Conservation (phyloP, 805 yeast species). For the Hanseniaspora vineae region DNA sequence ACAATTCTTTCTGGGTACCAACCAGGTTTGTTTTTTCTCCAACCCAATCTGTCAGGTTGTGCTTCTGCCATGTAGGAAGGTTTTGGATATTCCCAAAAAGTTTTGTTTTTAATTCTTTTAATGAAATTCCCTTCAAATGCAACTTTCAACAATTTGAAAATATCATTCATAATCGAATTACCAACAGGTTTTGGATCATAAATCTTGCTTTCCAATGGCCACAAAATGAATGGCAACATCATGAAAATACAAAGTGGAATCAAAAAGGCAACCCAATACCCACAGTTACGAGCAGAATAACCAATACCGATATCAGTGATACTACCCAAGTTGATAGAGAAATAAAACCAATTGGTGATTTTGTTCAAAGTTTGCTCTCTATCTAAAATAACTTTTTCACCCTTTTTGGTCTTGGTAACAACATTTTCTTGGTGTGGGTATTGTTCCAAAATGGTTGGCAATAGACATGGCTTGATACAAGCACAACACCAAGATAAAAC, state of each 20-base stretch:
- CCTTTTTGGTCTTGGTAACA: constrained; percentile 40
- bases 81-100: constrained; percentile 33
- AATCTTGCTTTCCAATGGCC: constrained; percentile 19
- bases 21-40: constrained; percentile 16
- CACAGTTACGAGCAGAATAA: constrained; percentile 50
- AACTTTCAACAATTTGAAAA: constrained; percentile 30
- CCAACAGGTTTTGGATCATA: constrained; percentile 19
- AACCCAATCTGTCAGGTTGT: constrained; percentile 6
- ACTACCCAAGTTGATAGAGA: constrained; percentile 66
- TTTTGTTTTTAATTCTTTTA: constrained; percentile 26
- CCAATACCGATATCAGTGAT: constrained; percentile 68
- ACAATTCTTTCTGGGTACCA: constrained; percentile 31
- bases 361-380: constrained; percentile 61
- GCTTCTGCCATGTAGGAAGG: constrained; percentile 4
- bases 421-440: constrained; percentile 53
- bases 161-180: constrained; percentile 31
- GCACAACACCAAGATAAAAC: constrained; percentile 69
- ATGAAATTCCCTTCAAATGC: constrained; percentile 31
- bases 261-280: constrained; percentile 64
- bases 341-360: constrained; percentile 63
- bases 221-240: constrained; percentile 37
- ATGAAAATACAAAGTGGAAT: constrained; percentile 52
- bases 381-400: constrained; percentile 57
- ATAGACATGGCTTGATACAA: constrained; percentile 60
- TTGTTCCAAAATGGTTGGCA: constrained; percentile 58